Conservation (phyloP, 2,329 filamentous ascomycete species). For the Tolypocladium amazonense region DNA sequence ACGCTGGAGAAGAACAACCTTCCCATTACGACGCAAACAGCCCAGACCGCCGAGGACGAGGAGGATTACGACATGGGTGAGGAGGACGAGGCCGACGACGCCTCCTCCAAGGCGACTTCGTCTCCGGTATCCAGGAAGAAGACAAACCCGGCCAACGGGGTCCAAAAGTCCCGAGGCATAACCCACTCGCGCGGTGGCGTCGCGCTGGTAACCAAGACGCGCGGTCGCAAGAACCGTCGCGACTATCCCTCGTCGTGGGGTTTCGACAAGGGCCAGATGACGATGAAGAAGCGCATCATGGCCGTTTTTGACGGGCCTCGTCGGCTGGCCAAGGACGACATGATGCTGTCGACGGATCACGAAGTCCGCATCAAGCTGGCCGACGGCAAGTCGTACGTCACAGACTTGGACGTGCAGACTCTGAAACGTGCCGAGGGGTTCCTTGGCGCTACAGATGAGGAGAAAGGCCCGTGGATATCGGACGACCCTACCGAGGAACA, state of each 20-base stretch:
- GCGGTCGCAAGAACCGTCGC: slow-evolving; percentile 79
- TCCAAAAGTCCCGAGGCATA: slow-evolving; percentile 60
- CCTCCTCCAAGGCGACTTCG: slow-evolving; percentile 32
- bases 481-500: slow-evolving; percentile 58
- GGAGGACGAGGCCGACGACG: slow-evolving; percentile 36
- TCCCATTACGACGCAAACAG: slow-evolving; percentile 30
- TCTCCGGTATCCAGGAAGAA: slow-evolving; percentile 41
- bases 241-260: slow-evolving; percentile 94
- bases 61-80: slow-evolving; percentile 40
- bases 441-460: slow-evolving; percentile 67
- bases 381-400: slow-evolving; percentile 72
- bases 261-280: slow-evolving; percentile 86
- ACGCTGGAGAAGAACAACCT: slow-evolving; percentile 55
- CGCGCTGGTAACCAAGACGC: slow-evolving; percentile 42
- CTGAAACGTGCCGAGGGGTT: slow-evolving; percentile 81
- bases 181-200: slow-evolving; percentile 71
- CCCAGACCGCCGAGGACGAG: slow-evolving; percentile 39
- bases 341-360: slow-evolving; percentile 94
- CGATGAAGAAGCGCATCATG: slow-evolving; percentile 93
- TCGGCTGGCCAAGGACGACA: slow-evolving; percentile 92
- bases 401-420: slow-evolving; percentile 86
- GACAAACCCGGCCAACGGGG: slow-evolving; percentile 43
- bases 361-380: slow-evolving; percentile 80
- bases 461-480: slow-evolving; percentile 76
- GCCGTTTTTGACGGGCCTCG: slow-evolving; percentile 84